Conservation (phyloP, 192 early-diverging fungal species). For the Lunasporangiospora selenospora region DNA sequence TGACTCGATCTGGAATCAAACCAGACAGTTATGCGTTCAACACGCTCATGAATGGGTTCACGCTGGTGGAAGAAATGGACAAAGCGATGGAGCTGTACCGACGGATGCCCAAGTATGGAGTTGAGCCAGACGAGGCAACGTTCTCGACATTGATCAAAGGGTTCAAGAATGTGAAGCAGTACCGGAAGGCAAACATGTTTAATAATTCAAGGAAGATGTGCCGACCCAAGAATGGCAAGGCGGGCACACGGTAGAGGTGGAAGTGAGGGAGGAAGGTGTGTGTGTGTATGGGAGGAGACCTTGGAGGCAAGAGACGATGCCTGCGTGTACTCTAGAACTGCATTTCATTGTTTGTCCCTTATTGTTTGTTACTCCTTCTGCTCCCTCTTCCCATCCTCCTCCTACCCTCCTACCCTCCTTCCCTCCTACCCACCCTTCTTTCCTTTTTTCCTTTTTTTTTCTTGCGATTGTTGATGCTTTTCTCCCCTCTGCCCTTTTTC, state of each 20-base stretch:
- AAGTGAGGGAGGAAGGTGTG: too few relatives aligned
- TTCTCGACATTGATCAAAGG: conserved; percentile 46
- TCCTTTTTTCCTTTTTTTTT: conserved; percentile 1
- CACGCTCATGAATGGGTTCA: conserved; percentile 41
- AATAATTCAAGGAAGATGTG: conserved; percentile 31
- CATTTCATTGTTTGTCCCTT: not conserved
- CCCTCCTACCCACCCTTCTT: not conserved
- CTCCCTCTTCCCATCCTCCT: not conserved
- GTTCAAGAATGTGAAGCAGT: conserved; percentile 25
- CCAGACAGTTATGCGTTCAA: conserved; percentile 29
- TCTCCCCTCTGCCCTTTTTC: not conserved
- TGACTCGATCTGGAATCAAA: conserved; percentile 35
- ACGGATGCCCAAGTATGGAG: conserved; percentile 44
- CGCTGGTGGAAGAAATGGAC: conserved; percentile 39
- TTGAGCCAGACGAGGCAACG: conserved; percentile 23
- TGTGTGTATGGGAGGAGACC: conserved; percentile 1
- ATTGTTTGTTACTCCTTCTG: not conserved
- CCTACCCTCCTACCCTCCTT: not conserved
- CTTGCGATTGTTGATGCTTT: not conserved
- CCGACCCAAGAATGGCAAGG: conserved; percentile 37
- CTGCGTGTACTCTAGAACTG: conserved; percentile 1
- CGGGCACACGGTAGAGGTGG: conserved; percentile 26
- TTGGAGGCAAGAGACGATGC: not conserved
- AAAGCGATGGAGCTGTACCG: conserved; percentile 44
- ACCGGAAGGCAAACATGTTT: conserved; percentile 24